phyloP scores from a whole-genome alignment of 129 eudicot genomes.

The Saposhnikovia divaricata region DNA sequence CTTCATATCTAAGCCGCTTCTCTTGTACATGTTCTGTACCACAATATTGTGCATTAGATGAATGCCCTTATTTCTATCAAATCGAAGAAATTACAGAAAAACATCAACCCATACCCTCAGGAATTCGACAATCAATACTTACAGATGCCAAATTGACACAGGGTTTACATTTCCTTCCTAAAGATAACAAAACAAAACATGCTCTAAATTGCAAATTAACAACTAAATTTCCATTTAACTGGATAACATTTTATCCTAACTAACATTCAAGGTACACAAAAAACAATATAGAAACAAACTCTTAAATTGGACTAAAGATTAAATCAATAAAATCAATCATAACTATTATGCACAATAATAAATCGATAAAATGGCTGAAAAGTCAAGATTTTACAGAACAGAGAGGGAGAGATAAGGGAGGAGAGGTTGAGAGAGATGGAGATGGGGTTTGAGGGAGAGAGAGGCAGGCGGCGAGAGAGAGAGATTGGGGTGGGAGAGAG shows the following conservation, averaged over 20 bases:
- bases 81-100: not conserved
- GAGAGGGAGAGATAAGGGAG: too few species aligned
- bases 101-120: not conserved
- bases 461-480: too few species aligned
- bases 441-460: too few species aligned
- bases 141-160: not conserved
- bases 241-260: not conserved
- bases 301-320: not conserved
- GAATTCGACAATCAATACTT: not conserved
- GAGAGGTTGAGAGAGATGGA: too few species aligned
- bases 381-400: not conserved
- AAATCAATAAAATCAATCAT: not conserved
- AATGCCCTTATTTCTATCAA: not conserved
- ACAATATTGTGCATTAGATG: not conserved
- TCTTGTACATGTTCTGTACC: not conserved
- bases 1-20: conserved; percentile 32
- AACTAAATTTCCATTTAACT: not conserved
- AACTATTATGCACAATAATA: not conserved
- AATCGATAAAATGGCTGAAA: not conserved
- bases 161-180: not conserved
- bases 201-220: not conserved
- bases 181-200: not conserved
- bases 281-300: not conserved
- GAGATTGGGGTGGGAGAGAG: too few species aligned
- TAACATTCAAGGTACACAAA: too few species aligned